Conservation (phyloP, 73 alveolate genomes). For the Uronychia binucleata region DNA sequence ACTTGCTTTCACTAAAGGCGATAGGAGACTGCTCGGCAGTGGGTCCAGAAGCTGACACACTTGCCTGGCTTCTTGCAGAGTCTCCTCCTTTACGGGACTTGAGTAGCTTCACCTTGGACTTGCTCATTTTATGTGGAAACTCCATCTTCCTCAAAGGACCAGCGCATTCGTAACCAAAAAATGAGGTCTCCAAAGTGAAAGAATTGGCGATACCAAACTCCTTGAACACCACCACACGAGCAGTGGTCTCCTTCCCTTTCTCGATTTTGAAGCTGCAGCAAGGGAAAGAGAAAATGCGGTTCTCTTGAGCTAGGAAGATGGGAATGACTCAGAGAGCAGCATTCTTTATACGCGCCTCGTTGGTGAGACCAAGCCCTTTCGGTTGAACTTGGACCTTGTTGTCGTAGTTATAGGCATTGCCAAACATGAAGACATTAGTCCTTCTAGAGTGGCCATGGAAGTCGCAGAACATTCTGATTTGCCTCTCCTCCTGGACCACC, state of each 20-base stretch:
- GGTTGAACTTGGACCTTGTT: no score
- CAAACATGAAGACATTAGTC: constrained; percentile 57
- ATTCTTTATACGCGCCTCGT: no score
- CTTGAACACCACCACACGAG: constrained; percentile 66
- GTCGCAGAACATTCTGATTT: constrained; percentile 77
- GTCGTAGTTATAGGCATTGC: constrained; percentile 21
- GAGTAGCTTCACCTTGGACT: no score
- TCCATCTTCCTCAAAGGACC: no score
- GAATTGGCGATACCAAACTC: constrained; percentile 51
- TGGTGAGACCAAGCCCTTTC: no score
- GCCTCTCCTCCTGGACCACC: constrained; percentile 62
- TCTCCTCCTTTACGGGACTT: no score
- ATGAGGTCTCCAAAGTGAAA: constrained; percentile 63
- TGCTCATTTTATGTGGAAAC: no score
- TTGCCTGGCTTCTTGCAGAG: no score
- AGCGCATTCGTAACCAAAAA: no score
- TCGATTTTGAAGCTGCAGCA: constrained; percentile 49
- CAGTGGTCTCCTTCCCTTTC: constrained; percentile 52
- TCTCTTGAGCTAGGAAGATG: constrained; percentile 34
- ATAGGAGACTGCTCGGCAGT: no score
- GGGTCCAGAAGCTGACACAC: no score
- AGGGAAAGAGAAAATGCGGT: constrained; percentile 55
- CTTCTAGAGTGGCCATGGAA: constrained; percentile 82
- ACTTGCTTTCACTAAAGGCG: no score
- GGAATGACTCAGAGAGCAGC: constrained; percentile 68